A percentile compares a stretch with the other conserved stretches of the same genome.
Evolutionary conservation across 2,329 filamentous ascomycete genomes (phyloP).

Genomic region (Colletotrichum ledebouriae): DNA sequence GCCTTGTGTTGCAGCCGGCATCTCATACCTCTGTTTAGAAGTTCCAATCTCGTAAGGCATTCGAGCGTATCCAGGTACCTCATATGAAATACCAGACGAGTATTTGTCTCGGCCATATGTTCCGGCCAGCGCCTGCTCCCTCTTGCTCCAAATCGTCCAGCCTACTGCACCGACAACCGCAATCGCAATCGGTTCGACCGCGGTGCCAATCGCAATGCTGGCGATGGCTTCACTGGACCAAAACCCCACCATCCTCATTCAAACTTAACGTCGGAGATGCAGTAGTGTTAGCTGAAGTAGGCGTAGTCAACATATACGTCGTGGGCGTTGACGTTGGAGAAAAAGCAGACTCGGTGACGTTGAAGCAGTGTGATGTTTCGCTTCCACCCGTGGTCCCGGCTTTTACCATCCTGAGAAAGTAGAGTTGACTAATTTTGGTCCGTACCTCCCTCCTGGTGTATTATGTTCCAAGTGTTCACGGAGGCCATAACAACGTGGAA

Average conservation of each 20-base stretch:
- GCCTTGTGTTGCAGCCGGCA: too few species aligned
- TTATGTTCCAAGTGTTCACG: too few species aligned
- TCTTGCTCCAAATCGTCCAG: background rate
- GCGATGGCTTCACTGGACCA: too few species aligned
- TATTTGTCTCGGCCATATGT: background rate
- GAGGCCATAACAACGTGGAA: too few species aligned
- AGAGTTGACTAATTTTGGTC: too few species aligned
- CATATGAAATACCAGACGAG: background rate
- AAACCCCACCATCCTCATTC: background rate
- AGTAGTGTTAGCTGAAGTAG: background rate
- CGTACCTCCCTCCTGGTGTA: too few species aligned
- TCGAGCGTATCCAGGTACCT: background rate
- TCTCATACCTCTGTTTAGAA: background rate
- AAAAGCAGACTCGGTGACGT: background rate
- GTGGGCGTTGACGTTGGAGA: background rate
- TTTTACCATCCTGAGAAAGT: background rate
- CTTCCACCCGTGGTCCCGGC: background rate
- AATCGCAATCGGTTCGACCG: background rate
- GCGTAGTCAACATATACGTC: background rate
- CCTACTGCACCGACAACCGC: background rate
- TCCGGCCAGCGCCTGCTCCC: background rate
- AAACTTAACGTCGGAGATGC: background rate
- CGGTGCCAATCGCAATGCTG: background rate
- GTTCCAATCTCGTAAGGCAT: background rate
- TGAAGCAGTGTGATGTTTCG: conserved; percentile 1